These are phyloP conservation scores for Colletotrichum sojae DNA, from an alignment of 2,329 filamentous ascomycete species.

Conservation along the genomic window DNA sequence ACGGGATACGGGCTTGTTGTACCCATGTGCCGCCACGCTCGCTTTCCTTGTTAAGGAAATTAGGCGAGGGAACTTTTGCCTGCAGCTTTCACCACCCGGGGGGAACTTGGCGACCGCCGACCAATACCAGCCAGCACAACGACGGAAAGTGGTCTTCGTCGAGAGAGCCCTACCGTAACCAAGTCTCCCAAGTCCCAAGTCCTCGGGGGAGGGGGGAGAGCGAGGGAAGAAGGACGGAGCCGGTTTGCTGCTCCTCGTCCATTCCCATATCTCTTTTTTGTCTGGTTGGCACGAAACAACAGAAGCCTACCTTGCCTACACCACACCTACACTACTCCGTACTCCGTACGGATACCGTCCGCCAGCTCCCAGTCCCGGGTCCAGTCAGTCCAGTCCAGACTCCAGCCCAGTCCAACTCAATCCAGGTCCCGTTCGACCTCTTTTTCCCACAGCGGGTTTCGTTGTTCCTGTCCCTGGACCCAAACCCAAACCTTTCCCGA, in stretches of 20 bases:
- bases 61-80: slow-evolving; percentile 59
- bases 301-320: slow-evolving; percentile 5
- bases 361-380: slow-evolving; percentile 3
- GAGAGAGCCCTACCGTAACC: slow-evolving; percentile 26
- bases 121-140: slow-evolving; percentile 42
- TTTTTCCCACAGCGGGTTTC: slow-evolving; percentile 10
- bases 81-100: slow-evolving; percentile 50
- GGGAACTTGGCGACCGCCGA: slow-evolving; percentile 51
- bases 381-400: neutral
- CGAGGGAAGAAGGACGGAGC: slow-evolving; percentile 4
- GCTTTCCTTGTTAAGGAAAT: slow-evolving; percentile 53
- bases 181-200: neutral
- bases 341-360: neutral
- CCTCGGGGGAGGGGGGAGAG: neutral
- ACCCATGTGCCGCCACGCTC: slow-evolving; percentile 46
- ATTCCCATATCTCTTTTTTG: slow-evolving; percentile 43
- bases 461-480: slow-evolving; percentile 19
- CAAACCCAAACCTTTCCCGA: slow-evolving; percentile 32
- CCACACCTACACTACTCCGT: neutral
- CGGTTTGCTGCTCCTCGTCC: slow-evolving; percentile 9
- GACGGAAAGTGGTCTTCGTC: slow-evolving; percentile 36
- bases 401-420: slow-evolving; percentile 11
- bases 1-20: slow-evolving; percentile 40
- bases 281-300: slow-evolving; percentile 23
- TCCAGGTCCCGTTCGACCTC: slow-evolving; percentile 5